A percentile compares a stretch with the other conserved stretches of the same genome.
Conservation (phyloP, 2,329 filamentous ascomycete species). For the Pseudopyricularia cyperi region DNA sequence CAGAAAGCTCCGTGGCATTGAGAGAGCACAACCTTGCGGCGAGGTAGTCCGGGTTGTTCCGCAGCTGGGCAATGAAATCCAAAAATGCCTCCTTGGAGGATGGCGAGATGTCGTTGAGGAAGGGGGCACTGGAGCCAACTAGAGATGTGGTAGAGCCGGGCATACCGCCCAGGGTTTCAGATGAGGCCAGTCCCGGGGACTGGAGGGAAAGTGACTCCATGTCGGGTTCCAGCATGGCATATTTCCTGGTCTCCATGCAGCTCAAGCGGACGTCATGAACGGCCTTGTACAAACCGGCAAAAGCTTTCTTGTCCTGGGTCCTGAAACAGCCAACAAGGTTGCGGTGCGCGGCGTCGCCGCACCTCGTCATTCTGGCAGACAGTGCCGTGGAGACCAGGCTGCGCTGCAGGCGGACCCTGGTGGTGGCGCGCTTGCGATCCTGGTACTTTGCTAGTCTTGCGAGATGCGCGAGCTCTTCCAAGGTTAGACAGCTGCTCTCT, state of each 20-base stretch:
- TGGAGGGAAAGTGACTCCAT: constrained; percentile 45
- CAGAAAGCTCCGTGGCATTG: constrained; percentile 60
- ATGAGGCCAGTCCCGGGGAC: constrained; percentile 31
- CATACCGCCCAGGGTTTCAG: constrained; percentile 36
- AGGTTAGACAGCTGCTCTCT: constrained; percentile 52
- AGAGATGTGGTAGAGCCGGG: constrained; percentile 24
- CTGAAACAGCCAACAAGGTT: constrained; percentile 69
- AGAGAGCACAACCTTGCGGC: constrained; percentile 69
- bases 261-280: constrained; percentile 69
- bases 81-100: constrained; percentile 65
- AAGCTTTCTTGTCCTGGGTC: constrained; percentile 65
- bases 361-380: constrained; percentile 60
- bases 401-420: constrained; percentile 59
- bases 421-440: constrained; percentile 64
- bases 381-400: constrained; percentile 64
- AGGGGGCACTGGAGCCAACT: constrained; percentile 35
- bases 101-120: constrained; percentile 61
- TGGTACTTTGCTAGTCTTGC: constrained; percentile 70
- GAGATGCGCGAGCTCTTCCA: constrained; percentile 67
- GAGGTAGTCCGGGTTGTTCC: constrained; percentile 79
- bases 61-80: constrained; percentile 66
- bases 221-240: constrained; percentile 59
- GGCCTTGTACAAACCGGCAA: constrained; percentile 62
- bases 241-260: constrained; percentile 59
- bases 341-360: constrained; percentile 60